Base-by-base conservation (phyloP, 192 early-diverging fungal genomes). In the Entomortierella chlamydospora region DNA sequence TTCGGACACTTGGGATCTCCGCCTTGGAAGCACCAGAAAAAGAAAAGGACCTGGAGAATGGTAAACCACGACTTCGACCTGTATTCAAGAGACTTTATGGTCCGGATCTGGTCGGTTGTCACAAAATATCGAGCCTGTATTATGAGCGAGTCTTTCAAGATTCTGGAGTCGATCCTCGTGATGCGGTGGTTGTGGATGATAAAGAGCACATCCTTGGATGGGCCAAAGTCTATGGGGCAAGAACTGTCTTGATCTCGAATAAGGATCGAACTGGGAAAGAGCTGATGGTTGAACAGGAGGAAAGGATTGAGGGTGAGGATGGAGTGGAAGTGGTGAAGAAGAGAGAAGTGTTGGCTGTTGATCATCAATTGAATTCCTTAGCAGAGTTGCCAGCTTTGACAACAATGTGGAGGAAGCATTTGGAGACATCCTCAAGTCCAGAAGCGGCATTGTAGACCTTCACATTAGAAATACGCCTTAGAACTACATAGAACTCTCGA, bases 121-220 rank as follows among this genome's bases (percentile, higher is more conserved):
- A 63, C 17, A 77, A 77, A 22, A 31, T 33, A 28, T 77, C 73
- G 43, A 77, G 52, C 12, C 41, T 26, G 26, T 77, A 63, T 34
- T 77, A 77, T 20, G 52, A 55, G 22, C 50, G 18, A 13, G 63
- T 77, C 26, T 77, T 77, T 23, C 18, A 52, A 25, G 45, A 68
- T 41, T 68, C 52, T 30, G 65, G 65, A 4, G 45, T 77, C 0
- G 52, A 67, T 37, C 53, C 73, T 29, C 26, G 52, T 9, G 60
- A 61, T 15, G 73, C 73, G 5, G 33, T 77, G 22, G 54, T 77
- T 20, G 73, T 77, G 43, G 73, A 77, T 39, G 73, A 77, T 43
- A 77, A 77, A 58, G 73, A 77, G 43, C 26, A 67, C 2, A 68
- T 77, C 31, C 52, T 77, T 37, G 58, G 41, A 20, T 77, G 73